Base-by-base conservation (phyloP, 495 filamentous ascomycete species). In the Hypoxylon crocopeplum region DNA sequence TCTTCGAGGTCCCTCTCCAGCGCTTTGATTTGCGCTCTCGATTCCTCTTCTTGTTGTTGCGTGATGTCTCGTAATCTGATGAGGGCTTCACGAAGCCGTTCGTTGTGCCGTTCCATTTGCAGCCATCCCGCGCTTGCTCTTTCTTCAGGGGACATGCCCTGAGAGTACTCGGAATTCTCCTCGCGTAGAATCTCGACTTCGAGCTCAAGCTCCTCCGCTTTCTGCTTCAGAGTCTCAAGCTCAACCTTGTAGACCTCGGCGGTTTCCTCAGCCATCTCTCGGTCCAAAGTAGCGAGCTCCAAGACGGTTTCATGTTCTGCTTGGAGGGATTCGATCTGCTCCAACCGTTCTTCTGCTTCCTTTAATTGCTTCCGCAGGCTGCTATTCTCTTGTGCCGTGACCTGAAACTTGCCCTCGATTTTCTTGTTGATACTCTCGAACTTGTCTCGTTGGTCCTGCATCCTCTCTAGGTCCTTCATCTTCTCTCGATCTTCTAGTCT, bases 181-280 rank as follows among this genome's bases (percentile, higher is more conserved):
- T 95, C 91, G 12, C 85, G 84, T 22, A 97, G 69, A 22, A 98
- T 84, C 46, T 97, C 92, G 3, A 91, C 82, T 69, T 98, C 95
- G 32, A 97, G 76, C 65, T 93, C 83, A 1, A 95, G 77, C 71
- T 98, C 94, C 67, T 98, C 92, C 5, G 84, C 75, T 62, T 85
- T 90, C 22, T 79, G 72, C 60, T 88, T 87, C 37, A 96, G 72
- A 3, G 83, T 77, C n/a, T 96, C 90, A 15, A 93, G 79, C 71
- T 98, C 94, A 1, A 83, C 80, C 68, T 89, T 93, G 25, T 87
- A 78, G 13, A 84, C 82, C 58, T 98, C 94, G 5, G 89, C 88
- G 29, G 85, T 90, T 68, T 98, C 93, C 71, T 97, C 93, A 1
- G 94, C 95, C 92, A 98, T 97, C 72, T 98, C 93, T 12, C 91